Percentiles rank a stretch among this genome's conserved stretches.
Evolutionary conservation across 306 rosid genomes (phyloP).

Genomic region (Lathyrus sativus): DNA sequence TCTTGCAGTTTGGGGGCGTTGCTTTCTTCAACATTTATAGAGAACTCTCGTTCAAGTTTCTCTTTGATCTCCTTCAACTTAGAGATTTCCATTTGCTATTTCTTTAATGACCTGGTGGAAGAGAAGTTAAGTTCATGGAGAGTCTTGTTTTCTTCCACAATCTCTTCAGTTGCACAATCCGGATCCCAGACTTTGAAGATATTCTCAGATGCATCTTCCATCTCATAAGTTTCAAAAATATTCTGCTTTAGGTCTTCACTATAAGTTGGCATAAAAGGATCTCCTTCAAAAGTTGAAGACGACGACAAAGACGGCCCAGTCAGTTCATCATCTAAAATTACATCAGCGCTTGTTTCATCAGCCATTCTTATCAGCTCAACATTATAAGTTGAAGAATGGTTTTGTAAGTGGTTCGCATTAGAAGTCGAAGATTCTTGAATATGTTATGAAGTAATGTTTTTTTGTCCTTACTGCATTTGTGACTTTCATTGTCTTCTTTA

Average conservation of each 20-base stretch:
- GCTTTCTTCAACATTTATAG: too few species aligned
- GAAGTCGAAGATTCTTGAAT: slow-evolving; percentile 33
- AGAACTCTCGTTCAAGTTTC: too few species aligned
- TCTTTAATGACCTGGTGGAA: too few species aligned
- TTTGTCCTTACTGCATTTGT: slow-evolving; percentile 31
- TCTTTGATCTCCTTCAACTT: too few species aligned
- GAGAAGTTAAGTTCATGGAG: too few species aligned
- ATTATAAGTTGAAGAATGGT: slow-evolving; percentile 30
- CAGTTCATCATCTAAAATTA: slow-evolving; percentile 31
- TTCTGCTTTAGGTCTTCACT: slow-evolving; percentile 44
- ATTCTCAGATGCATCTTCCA: slow-evolving; percentile 40
- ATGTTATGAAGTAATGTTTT: slow-evolving; percentile 27
- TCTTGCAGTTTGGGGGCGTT: too few species aligned
- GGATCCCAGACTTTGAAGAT: too few species aligned
- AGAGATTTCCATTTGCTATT: too few species aligned
- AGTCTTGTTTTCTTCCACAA: too few species aligned
- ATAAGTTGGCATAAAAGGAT: slow-evolving; percentile 78
- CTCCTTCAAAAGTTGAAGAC: slow-evolving; percentile 47
- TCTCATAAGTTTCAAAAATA: slow-evolving; percentile 39
- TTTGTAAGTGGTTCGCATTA: slow-evolving; percentile 16
- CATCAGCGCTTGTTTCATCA: slow-evolving; percentile 33
- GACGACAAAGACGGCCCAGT: slow-evolving; percentile 31
- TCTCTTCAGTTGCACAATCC: too few species aligned
- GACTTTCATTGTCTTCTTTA: slow-evolving; percentile 38
- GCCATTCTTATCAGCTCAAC: slow-evolving; percentile 31